Base-by-base conservation (phyloP, 345 rosid species). In the Turnera subulata region DNA sequence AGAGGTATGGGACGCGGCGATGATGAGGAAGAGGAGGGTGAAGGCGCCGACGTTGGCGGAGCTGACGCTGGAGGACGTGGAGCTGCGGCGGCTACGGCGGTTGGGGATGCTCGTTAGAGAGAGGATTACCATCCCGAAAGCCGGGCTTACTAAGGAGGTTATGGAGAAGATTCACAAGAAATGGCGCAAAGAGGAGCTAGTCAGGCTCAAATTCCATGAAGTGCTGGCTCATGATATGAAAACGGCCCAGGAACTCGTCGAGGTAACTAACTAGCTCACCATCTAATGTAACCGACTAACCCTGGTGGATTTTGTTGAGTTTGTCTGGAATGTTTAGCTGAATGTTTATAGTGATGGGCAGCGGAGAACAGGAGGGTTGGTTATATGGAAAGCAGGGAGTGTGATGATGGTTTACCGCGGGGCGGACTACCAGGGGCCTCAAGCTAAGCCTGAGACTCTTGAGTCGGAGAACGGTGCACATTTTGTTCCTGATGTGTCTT, bases 311-410 rank as follows among this genome's bases (percentile, higher is more conserved):
- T 42, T 13, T 42, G 45, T 42, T 42, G n/a, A 16, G 8, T 29
- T 29, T 42, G 40, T 13, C 40, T 37, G 52, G 20, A 8, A 20
- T 32, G 19, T 39, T 53, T 60, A 23, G 64, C 72, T 82, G 64
- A 75, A 56, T 65, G 49, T 38, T 69, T 78, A 50, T 56, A 62
- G 58, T 78, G 55, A 74, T 78, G 75, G 26, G 64, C 97, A 94
- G 99, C 89, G 93, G 46, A 91, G 99, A 67, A 94, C 99, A 25
- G 82, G 96, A 61, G 99, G 96, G 55, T 75, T 88, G 72, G 96
- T 94, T 55, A 69, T 90, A 65, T 94, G 99, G 99, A 84, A 77
- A 70, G 88, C 97, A n/a, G 97, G 99, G 59, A 94, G 99, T 76
- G 93, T 85, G 7, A 88, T 94, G 97, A 80, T 94, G 57, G 97